A percentile compares a stretch with the other conserved stretches of the same genome.
Evolutionary conservation across 257 asterid species (phyloP).

Genomic region (Nicotiana undulata): DNA sequence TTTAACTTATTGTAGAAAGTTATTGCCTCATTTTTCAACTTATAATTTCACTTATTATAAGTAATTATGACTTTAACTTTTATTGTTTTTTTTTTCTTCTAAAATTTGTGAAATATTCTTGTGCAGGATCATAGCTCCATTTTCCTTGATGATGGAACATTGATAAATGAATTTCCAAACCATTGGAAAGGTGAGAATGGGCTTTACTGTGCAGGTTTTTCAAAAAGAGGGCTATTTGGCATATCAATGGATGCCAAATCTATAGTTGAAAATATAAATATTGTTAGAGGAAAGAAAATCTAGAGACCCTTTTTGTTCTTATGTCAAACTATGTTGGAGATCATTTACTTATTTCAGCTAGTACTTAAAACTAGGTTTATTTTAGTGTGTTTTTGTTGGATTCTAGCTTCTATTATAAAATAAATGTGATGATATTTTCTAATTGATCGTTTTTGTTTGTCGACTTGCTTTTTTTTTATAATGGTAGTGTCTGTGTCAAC

Average conservation of each 20-base stretch:
- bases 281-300: background rate
- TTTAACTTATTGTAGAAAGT: background rate
- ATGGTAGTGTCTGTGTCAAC: rapidly evolving
- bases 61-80: background rate
- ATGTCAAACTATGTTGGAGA: background rate
- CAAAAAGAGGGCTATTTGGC: conserved; percentile 4
- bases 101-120: too few relatives aligned
- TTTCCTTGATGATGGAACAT: background rate
- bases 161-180: background rate
- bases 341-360: background rate
- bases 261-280: background rate
- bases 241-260: conserved; percentile 4
- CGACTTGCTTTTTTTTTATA: background rate
- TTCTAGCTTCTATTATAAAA: background rate
- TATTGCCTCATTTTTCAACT: background rate
- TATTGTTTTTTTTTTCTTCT: background rate
- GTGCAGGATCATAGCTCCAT: background rate
- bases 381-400: background rate
- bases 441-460: background rate
- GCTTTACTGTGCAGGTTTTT: conserved; percentile 3
- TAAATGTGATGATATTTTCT: background rate
- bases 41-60: background rate
- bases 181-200: conserved; percentile 10
- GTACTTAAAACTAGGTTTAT: background rate
- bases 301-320: background rate